Base-by-base conservation (phyloP, 352 stramenopile genomes). In the Pythium sp. region DNA sequence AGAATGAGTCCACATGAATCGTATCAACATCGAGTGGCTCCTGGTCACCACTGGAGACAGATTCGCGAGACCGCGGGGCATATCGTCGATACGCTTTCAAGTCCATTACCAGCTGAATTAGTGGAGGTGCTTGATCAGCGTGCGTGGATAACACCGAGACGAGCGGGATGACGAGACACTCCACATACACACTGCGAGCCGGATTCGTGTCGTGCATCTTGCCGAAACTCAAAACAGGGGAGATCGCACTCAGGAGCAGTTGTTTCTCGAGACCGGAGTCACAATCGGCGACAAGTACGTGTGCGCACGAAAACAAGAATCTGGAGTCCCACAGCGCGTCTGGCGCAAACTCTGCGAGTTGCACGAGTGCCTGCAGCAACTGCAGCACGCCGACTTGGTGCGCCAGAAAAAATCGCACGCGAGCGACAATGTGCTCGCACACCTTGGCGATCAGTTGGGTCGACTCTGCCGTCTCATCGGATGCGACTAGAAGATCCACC, bases 141-240 rank as follows among this genome's bases (percentile, higher is more conserved):
- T 86, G 76, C 4, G 68, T 71, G 2, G 78, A 57, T 51, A 91
- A 49, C 60, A 88, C 70, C 5, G 73, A 77, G 7, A 89, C 69
- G 9, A 94, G 64, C 20, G 86, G 82, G 7, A 91, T 46, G 49
- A 92, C 30, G 0, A 94, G 72, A 22, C 72, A 77, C 60, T 92
- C 86, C 5, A 89, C 74, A 58, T 89, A 90, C 1, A 90, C 76
- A 26, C 5, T 38, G 3, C 82, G 80, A 5, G 15, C 43, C 3
- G 53, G n/a, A 41, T 9, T 20, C 20, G 28, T 38, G 62, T 54
- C 26, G 4, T 65, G 32, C 22, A 54, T 38, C 8, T 47, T 58
- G 41, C 71, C 79, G 30, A 73, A 79, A 34, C 65, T 41, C 12
- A 92, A 46, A 2, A 71, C 65, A 11, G 71, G 56, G 2, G 36